These are phyloP conservation scores for Plasmopara halstedii DNA, from an alignment of 352 stramenopile species.

Conservation along the genomic window DNA sequence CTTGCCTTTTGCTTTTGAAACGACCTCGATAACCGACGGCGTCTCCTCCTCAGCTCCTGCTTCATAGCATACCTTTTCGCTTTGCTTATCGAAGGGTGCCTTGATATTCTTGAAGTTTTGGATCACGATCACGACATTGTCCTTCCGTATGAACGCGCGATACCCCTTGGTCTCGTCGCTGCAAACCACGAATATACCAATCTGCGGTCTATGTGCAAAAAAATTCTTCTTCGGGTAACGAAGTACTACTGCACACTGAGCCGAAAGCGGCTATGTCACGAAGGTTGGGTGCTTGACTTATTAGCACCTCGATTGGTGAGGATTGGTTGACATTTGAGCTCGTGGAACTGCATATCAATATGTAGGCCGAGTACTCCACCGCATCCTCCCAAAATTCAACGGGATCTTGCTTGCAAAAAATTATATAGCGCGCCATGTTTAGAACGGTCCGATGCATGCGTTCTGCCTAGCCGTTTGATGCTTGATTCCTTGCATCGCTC, in stretches of 20 bases:
- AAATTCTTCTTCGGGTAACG: neutral
- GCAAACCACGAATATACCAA: too few relatives aligned
- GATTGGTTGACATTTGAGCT: neutral
- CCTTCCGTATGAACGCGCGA: neutral
- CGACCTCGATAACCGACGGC: neutral
- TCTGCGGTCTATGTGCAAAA: neutral
- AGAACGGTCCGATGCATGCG: neutral
- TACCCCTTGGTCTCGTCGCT: neutral
- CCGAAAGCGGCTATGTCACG: neutral
- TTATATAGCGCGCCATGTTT: neutral
- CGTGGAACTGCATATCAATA: neutral
- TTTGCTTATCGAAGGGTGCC: neutral
- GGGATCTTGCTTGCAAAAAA: neutral
- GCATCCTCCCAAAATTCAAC: neutral
- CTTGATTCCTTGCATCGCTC: slow-evolving; percentile 13
- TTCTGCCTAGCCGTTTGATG: neutral
- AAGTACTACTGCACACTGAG: neutral
- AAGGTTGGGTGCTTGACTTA: neutral
- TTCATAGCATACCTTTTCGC: neutral
- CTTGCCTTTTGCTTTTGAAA: neutral
- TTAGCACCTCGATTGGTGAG: neutral
- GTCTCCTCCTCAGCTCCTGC: neutral
- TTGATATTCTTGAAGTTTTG: neutral
- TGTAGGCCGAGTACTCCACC: neutral
- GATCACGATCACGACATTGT: neutral